A percentile compares a stretch with the other conserved stretches of the same genome.
phyloP scores from a whole-genome alignment of 2,329 filamentous ascomycete genomes.

The Stagonosporopsis cucurbitacearum region DNA sequence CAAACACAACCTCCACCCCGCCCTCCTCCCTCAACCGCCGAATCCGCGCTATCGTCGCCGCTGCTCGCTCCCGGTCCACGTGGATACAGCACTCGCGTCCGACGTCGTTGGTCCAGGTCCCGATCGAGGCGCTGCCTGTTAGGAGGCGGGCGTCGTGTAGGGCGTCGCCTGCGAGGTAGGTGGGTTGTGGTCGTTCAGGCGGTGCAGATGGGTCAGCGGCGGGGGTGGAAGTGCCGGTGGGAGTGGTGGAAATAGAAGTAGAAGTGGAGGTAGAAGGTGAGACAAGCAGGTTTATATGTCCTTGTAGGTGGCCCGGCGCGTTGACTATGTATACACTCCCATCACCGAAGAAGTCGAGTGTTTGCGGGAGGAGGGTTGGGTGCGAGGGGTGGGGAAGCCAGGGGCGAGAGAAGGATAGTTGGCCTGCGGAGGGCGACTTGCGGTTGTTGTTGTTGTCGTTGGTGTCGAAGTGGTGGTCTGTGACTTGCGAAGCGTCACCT shows the following conservation, averaged over 20 bases:
- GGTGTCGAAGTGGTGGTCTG: background rate
- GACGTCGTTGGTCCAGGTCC: conserved; percentile 56
- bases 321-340: conserved; percentile 57
- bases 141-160: conserved; percentile 62
- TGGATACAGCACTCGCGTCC: conserved; percentile 60
- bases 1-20: conserved; percentile 59
- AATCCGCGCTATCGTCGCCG: conserved; percentile 54
- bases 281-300: conserved; percentile 61
- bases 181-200: background rate
- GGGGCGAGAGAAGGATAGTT: conserved; percentile 29
- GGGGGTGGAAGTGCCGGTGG: too few relatives aligned
- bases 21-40: conserved; percentile 48
- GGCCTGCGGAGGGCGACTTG: too few relatives aligned
- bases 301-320: conserved; percentile 60
- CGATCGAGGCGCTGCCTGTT: conserved; percentile 61
- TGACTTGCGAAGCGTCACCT: too few relatives aligned
- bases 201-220: too few relatives aligned
- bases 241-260: background rate
- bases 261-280: conserved; percentile 35
- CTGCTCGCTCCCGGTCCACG: conserved; percentile 55
- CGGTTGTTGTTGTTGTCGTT: too few relatives aligned
- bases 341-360: conserved; percentile 59
- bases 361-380: conserved; percentile 50
- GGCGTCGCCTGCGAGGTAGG: conserved; percentile 61
- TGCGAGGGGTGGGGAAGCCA: conserved; percentile 56